Evolutionary conservation across 2,329 filamentous ascomycete genomes (phyloP).

Genomic region (Aspergillus udagawae): DNA sequence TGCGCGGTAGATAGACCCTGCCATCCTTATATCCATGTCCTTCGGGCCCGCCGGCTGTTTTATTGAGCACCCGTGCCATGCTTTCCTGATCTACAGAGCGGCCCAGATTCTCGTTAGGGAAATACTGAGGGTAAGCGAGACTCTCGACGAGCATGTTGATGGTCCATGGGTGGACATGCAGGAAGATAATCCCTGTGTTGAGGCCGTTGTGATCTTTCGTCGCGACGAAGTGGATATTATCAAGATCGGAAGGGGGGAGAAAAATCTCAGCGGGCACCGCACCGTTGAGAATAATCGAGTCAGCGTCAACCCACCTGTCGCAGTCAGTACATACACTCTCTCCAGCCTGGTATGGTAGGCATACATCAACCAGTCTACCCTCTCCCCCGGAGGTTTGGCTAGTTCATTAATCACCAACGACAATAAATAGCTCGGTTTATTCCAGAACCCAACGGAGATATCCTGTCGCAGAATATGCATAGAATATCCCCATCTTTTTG

Average conservation of each 20-base stretch:
- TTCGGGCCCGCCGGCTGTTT: conserved; percentile 13
- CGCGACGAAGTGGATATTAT: conserved; percentile 27
- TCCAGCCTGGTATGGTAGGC: neutral
- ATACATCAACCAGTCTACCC: conserved; percentile 36
- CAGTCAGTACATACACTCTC: neutral
- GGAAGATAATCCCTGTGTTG: conserved; percentile 30
- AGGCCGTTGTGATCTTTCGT: conserved; percentile 29
- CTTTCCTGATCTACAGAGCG: conserved; percentile 18
- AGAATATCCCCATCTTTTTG: too few species aligned
- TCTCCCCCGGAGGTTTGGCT: conserved; percentile 23
- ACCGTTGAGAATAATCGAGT: conserved; percentile 30
- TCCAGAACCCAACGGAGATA: too few species aligned
- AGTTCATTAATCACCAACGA: too few species aligned
- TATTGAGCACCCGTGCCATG: conserved; percentile 18
- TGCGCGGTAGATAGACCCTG: conserved; percentile 17
- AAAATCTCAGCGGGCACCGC: conserved; percentile 28
- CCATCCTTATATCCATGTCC: conserved; percentile 14
- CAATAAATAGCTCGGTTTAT: too few species aligned
- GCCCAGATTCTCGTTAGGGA: conserved; percentile 17
- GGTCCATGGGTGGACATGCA: conserved; percentile 27
- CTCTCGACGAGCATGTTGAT: conserved; percentile 24
- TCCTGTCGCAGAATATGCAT: too few species aligned
- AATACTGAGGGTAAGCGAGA: conserved; percentile 22
- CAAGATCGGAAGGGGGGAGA: conserved; percentile 25
- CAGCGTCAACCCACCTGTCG: conserved; percentile 30